phyloP scores from a whole-genome alignment of 805 yeast species.

The Starmerella riodocensis region DNA sequence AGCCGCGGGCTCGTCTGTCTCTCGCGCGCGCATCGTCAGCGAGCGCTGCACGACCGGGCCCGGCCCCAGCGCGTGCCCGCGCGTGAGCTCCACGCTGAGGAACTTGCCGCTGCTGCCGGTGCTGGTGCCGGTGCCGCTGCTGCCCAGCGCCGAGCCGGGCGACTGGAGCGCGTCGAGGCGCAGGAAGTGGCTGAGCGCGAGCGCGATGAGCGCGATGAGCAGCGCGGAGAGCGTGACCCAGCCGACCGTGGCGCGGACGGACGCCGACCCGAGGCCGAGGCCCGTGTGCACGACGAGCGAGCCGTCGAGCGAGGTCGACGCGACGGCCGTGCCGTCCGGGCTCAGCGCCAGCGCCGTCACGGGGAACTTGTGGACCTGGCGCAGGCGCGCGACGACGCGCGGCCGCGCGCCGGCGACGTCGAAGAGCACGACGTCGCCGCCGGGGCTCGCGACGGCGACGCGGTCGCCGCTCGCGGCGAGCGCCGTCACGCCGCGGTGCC shows the following conservation, averaged over 20 bases:
- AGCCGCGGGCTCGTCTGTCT: too few relatives aligned
- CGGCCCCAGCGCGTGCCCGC: too few relatives aligned
- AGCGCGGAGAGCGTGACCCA: slow-evolving; percentile 15
- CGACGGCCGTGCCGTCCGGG: slow-evolving; percentile 11
- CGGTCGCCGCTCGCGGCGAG: slow-evolving; percentile 12
- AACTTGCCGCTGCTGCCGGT: too few relatives aligned
- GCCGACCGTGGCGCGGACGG: slow-evolving; percentile 8
- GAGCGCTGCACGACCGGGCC: too few relatives aligned
- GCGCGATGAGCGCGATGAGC: slow-evolving; percentile 11
- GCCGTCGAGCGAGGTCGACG: slow-evolving; percentile 21
- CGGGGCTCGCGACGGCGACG: slow-evolving; percentile 18
- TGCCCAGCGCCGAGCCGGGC: too few relatives aligned
- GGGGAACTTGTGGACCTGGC: slow-evolving; percentile 17
- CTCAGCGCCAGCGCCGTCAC: slow-evolving; percentile 19
- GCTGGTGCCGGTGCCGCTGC: too few relatives aligned
- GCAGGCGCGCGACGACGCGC: slow-evolving; percentile 2
- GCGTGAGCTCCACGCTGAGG: too few relatives aligned
- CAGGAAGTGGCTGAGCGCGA: slow-evolving; percentile 1
- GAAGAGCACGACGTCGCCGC: slow-evolving; percentile 19
- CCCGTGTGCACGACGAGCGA: slow-evolving; percentile 10
- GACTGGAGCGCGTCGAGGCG: too few relatives aligned
- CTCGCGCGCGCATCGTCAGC: too few relatives aligned
- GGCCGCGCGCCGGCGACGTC: not conserved
- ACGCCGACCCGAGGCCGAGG: not conserved
- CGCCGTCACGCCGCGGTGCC: slow-evolving; percentile 18